A percentile compares a stretch with the other conserved stretches of the same genome.
These are phyloP conservation scores for Diaporthe sp. DNA, from an alignment of 2,329 filamentous ascomycete genomes.

Conservation along the genomic window DNA sequence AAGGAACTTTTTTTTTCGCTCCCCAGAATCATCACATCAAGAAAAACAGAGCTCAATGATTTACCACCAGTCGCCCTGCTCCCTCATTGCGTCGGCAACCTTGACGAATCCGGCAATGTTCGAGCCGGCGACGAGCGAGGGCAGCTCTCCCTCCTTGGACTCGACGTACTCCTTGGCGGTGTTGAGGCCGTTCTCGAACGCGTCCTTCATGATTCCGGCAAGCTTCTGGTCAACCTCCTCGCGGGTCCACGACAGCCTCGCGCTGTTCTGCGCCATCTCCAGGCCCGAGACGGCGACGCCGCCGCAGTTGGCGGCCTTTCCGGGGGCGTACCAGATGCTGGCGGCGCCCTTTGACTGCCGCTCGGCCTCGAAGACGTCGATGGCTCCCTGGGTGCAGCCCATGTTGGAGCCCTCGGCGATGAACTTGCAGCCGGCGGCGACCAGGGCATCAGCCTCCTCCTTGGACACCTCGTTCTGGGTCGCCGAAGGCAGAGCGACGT, in stretches of 20 bases:
- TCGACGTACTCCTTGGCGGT: constrained; percentile 92
- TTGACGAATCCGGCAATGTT: constrained; percentile 99
- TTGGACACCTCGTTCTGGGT: constrained; percentile 98
- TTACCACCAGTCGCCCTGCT: constrained; percentile 94
- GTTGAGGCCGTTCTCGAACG: constrained; percentile 89
- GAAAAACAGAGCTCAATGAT: background rate
- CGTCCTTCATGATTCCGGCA: constrained; percentile 94
- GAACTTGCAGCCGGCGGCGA: constrained; percentile 83
- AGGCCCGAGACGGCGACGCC: constrained; percentile 97
- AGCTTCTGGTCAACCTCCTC: constrained; percentile 94
- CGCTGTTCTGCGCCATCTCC: constrained; percentile 99
- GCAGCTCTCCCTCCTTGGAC: constrained; percentile 84
- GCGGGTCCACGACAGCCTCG: constrained; percentile 83
- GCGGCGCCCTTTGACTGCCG: constrained; percentile 77
- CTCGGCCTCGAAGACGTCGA: constrained; percentile 89
- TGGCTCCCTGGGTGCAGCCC: constrained; percentile 97
- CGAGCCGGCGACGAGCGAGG: constrained; percentile 90
- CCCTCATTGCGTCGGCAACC: constrained; percentile 93
- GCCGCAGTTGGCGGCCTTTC: constrained; percentile 97
- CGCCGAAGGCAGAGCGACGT: constrained; percentile 91
- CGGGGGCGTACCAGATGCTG: constrained; percentile 95
- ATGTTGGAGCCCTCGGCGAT: constrained; percentile 99
- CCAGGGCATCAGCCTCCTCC: constrained; percentile 88
- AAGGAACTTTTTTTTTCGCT: constrained; percentile 22
- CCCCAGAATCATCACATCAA: constrained; percentile 12